Base-by-base conservation (phyloP, 1,284 basidiomycete species). In the Heterobasidion parviporum region DNA sequence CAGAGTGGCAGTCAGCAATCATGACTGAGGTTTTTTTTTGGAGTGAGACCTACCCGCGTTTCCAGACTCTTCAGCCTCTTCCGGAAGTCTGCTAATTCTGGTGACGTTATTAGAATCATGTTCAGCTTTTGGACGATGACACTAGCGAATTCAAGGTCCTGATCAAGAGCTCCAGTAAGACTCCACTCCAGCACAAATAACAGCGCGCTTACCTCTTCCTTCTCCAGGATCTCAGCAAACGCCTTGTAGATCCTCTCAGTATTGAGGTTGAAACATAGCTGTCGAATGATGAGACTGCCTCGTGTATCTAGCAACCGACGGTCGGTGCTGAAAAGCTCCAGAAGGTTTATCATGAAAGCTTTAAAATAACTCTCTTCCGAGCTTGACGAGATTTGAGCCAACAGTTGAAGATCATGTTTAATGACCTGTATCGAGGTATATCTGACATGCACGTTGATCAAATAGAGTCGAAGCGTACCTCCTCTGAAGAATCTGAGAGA, bases 91-190 rank as follows among this genome's bases (percentile, higher is more conserved):
- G 87, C 82, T 6, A 99, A 77, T 69, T 99, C 96, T 0, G 94
- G 94, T 7, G 94, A 95, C 2, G 96, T 98, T 62, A 98, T 95
- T 57, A 99, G 78, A 63, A 99, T 98, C 68, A 97, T 86, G 67
- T 94, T 98, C 52, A 99, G 76, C 70, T 98, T 98, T 73, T 98
- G 93, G 6, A 98, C 93, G 74, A 99, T 98, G 62, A 93, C 90
- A 65, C 92, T 92, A 1, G 95, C 94, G 69, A 98, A 98, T 68
- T 98, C 96, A 52, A 98, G 79, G 68, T 98, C 96, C 87, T 94
- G 52, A 14, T n/a, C 33, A 43, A 49, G 18, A 32, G 7, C n/a
- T 52, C 14, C 8, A 26, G 26, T 26, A 26, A 26, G 14, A 20
- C 45, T 43, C 32, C 26, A 43, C 3, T 55, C 9, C 43, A 47